Evolutionary conservation across 2,329 filamentous ascomycete species (phyloP).

Genomic region (Graphilbum fragrans): DNA sequence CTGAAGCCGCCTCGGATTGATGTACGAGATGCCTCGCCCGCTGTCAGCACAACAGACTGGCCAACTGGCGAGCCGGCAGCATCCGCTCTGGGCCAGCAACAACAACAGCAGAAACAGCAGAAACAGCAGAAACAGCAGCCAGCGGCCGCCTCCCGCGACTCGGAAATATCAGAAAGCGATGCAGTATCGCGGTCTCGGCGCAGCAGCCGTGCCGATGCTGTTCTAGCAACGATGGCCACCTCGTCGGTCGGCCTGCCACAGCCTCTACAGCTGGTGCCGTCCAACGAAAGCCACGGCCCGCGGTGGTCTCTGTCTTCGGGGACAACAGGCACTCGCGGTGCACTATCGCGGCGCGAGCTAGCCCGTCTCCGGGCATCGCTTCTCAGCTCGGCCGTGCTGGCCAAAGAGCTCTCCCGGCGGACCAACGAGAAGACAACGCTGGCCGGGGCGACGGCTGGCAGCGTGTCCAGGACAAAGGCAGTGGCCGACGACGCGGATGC

Average conservation of each 20-base stretch:
- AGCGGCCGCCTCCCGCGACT: neutral
- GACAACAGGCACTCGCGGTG: neutral
- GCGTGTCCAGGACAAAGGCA: neutral
- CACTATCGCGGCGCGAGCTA: constrained; percentile 50
- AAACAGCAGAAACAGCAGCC: constrained; percentile 11
- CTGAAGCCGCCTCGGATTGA: constrained; percentile 39
- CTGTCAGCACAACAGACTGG: no score
- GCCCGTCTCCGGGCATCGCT: constrained; percentile 67
- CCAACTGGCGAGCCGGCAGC: no score
- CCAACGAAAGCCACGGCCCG: constrained; percentile 3
- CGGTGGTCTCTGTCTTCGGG: constrained; percentile 13
- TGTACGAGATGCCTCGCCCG: constrained; percentile 27
- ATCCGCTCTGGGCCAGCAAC: no score
- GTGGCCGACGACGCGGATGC: constrained; percentile 1
- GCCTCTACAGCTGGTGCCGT: constrained; percentile 9
- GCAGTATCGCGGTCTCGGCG: neutral
- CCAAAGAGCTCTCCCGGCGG: constrained; percentile 62
- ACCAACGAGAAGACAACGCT: constrained; percentile 30
- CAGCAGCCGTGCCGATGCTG: constrained; percentile 14
- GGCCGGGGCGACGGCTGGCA: neutral
- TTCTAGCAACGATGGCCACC: no score
- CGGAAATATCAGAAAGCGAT: constrained; percentile 7
- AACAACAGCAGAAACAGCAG: neutral
- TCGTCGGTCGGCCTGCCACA: constrained; percentile 18
- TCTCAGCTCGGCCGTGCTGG: constrained; percentile 79